Evolutionary conservation across 768 basidiomycete genomes (phyloP), one percentile per base, ranked within the genome.

Genomic region (Amanita molliuscula): DNA sequence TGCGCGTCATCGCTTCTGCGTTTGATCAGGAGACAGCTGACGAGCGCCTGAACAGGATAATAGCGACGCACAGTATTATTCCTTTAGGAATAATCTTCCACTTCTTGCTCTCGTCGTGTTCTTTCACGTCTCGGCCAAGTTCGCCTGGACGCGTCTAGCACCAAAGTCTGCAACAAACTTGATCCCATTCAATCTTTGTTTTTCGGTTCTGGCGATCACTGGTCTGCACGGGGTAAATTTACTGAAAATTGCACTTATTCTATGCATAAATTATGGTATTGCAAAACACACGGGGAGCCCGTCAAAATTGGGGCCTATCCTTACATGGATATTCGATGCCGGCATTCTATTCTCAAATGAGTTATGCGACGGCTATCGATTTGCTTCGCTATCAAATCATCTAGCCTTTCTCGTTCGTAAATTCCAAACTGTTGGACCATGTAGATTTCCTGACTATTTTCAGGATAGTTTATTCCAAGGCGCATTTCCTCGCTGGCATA

Each of bases 401-500:
- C 60, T 95, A 25, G 73, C 65, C 9, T 65, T 69, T 7, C 64
- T 95, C 61, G 93, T 93, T 59, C 51, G 83, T 63, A 31, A n/a
- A 31, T 13, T 21, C 13, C 15, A 18, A 16, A 23, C 3, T 16
- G 5, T 29, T 38, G 15, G 44, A 31, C 20, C 26, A 48, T 48
- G 8, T 35, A 41, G 8, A 0, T 6, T 29, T 25, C 36, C 37
- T 42, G 54, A 50, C 54, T 33, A 40, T 10, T 45, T 9, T 44
- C 48, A 53, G n/a, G 47, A 90, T 84, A 87, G 89, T 58, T 53
- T 58, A 0, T 75, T 74, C 56, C 68, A 75, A 61, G 96, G 96
- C 5, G 67, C 88, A 15, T 84, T 94, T 53, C 88, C 93, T 9
- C 76, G 92, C 16, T 99, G 96, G 96, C 80, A 97, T 56, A 74